Percentiles rank a stretch among this genome's conserved stretches.
Conservation (phyloP, 2,329 filamentous ascomycete species). For the Coniochaeta sp. region DNA sequence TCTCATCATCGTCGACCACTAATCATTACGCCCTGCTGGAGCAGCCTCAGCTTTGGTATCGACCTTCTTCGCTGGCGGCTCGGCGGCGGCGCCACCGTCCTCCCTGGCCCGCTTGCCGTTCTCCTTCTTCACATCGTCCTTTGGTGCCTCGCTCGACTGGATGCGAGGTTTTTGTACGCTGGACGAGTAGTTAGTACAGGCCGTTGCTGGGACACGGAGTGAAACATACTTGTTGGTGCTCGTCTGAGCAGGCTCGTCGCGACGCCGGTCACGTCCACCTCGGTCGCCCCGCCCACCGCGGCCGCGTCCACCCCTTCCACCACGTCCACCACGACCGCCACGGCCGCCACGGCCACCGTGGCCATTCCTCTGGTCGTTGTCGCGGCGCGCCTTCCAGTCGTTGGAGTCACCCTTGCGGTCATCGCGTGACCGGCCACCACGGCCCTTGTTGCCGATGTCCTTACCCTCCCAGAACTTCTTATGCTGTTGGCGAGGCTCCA, state of each 20-base stretch:
- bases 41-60: conserved; percentile 36
- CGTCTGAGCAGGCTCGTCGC: conserved; percentile 14
- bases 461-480: conserved; percentile 42
- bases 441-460: conserved; percentile 18
- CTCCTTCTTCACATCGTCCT: conserved; percentile 20
- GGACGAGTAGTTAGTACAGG: conserved; percentile 16
- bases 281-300: conserved; percentile 27
- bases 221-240: conserved; percentile 8
- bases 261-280: conserved; percentile 23
- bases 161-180: conserved; percentile 33
- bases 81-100: conserved; percentile 29
- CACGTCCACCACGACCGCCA: conserved; percentile 32
- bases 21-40: conserved; percentile 7
- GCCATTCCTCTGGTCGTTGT: conserved; percentile 53
- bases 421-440: conserved; percentile 23
- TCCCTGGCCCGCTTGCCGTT: conserved; percentile 41
- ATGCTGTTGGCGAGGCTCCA: conserved; percentile 46
- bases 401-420: conserved; percentile 36
- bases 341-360: conserved; percentile 36
- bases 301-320: conserved; percentile 27
- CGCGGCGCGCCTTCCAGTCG: conserved; percentile 59
- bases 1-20: not conserved
- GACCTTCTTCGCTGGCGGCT: conserved; percentile 54
- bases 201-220: conserved; percentile 5
- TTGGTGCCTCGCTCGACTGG: conserved; percentile 28